Conservation (phyloP, 441 rosid species). For the Populus hybrid region DNA sequence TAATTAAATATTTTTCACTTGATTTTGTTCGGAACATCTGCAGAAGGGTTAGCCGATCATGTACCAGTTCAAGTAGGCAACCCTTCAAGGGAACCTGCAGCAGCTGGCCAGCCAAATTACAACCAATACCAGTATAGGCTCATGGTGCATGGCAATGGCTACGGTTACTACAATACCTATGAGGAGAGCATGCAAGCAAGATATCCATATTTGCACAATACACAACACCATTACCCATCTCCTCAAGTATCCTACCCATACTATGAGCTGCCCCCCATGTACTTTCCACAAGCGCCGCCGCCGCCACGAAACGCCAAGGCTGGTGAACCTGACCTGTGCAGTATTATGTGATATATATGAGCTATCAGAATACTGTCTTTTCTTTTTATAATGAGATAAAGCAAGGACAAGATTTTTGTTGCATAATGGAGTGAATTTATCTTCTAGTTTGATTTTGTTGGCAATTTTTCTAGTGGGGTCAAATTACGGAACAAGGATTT, state of each 20-base stretch:
- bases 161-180: not conserved
- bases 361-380: too few species aligned
- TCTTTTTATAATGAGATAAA: too few species aligned
- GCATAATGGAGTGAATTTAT: too few species aligned
- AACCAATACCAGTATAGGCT: not conserved
- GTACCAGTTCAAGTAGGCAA: not conserved
- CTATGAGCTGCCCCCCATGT: not conserved
- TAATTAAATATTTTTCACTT: too few species aligned
- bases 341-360: not conserved
- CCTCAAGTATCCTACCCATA: not conserved
- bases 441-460: too few species aligned
- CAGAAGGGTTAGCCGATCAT: not conserved
- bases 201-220: not conserved
- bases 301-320: not conserved
- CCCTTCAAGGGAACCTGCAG: not conserved
- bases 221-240: not conserved
- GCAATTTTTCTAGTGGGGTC: not conserved
- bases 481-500: too few species aligned
- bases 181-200: not conserved
- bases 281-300: not conserved
- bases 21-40: not conserved
- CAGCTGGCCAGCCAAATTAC: not conserved
- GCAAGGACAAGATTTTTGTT: too few species aligned
- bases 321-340: not conserved
- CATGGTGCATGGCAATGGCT: not conserved